Evolutionary conservation across 345 rosid species (phyloP).

Genomic region (Dovyalis caffra): DNA sequence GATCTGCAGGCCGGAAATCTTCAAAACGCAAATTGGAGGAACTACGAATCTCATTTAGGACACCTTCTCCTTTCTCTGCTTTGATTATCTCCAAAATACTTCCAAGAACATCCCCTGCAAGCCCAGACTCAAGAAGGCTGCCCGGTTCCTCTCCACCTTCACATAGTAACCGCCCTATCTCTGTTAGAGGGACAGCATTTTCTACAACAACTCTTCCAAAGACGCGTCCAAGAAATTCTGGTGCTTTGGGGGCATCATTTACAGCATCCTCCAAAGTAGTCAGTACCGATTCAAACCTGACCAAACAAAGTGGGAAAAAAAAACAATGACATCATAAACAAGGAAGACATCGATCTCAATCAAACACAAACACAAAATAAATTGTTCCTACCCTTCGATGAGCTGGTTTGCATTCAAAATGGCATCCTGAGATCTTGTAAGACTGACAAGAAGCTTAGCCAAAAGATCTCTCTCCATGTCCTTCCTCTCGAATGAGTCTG

Average conservation of each 20-base stretch:
- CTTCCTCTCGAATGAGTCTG: constrained; percentile 94
- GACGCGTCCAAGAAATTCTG: constrained; percentile 72
- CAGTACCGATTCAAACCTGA: constrained; percentile 75
- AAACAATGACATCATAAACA: neutral
- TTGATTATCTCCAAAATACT: constrained; percentile 62
- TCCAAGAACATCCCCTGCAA: constrained; percentile 83
- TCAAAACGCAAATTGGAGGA: constrained; percentile 60
- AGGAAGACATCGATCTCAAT: neutral
- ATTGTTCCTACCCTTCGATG: constrained; percentile 61
- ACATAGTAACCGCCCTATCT: constrained; percentile 52
- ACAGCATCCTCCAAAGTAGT: constrained; percentile 78
- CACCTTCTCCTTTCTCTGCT: constrained; percentile 57
- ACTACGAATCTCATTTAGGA: constrained; percentile 44
- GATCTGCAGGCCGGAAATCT: constrained; percentile 64
- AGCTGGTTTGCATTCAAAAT: constrained; percentile 52
- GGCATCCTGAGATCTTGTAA: constrained; percentile 50
- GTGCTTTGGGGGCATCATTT: constrained; percentile 89
- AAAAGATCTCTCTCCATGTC: constrained; percentile 81
- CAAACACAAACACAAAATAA: neutral
- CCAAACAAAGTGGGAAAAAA: neutral
- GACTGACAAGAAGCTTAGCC: constrained; percentile 74
- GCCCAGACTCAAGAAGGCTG: constrained; percentile 53
- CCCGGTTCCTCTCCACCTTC: constrained; percentile 81
- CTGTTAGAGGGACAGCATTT: constrained; percentile 46
- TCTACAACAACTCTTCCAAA: constrained; percentile 57